Conservation (phyloP, 2,329 filamentous ascomycete genomes). For the Eutypa lata region DNA sequence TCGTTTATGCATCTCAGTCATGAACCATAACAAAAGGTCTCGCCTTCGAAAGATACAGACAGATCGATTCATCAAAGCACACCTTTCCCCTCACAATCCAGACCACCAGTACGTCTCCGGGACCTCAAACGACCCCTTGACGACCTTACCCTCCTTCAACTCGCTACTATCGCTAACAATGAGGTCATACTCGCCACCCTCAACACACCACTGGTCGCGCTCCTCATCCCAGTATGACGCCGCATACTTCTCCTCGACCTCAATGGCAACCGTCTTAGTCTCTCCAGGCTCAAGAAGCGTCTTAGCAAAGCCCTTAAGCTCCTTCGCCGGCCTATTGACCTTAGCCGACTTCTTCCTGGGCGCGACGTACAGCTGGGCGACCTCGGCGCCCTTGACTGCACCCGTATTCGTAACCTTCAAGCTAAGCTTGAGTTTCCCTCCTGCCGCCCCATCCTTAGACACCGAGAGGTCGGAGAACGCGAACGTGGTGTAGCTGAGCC, state of each 20-base stretch:
- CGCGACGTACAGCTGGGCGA: conserved; percentile 56
- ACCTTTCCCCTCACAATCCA: conserved; percentile 46
- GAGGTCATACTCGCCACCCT: conserved; percentile 63
- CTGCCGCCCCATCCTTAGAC: too few relatives aligned
- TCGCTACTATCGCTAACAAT: conserved; percentile 57
- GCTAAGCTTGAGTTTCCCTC: conserved; percentile 35
- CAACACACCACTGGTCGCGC: conserved; percentile 61
- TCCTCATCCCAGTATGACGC: conserved; percentile 70
- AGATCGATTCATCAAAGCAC: background rate
- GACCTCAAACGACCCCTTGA: conserved; percentile 54
- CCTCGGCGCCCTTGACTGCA: conserved; percentile 47
- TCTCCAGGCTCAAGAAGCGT: conserved; percentile 59
- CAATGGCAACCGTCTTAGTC: conserved; percentile 53
- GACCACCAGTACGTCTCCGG: conserved; percentile 65
- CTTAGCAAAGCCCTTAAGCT: conserved; percentile 66
- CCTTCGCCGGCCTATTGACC: conserved; percentile 56
- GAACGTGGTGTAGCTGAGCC: conserved; percentile 75
- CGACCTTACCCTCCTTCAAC: conserved; percentile 40
- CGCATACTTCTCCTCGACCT: conserved; percentile 60
- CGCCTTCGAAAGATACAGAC: too few relatives aligned
- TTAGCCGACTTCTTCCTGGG: conserved; percentile 46
- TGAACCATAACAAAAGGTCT: too few relatives aligned
- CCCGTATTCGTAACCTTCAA: conserved; percentile 63
- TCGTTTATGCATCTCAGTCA: too few relatives aligned
- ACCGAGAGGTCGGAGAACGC: conserved; percentile 48